These are phyloP conservation scores for Xylaria curta DNA, from an alignment of 495 filamentous ascomycete species.

Conservation along the genomic window DNA sequence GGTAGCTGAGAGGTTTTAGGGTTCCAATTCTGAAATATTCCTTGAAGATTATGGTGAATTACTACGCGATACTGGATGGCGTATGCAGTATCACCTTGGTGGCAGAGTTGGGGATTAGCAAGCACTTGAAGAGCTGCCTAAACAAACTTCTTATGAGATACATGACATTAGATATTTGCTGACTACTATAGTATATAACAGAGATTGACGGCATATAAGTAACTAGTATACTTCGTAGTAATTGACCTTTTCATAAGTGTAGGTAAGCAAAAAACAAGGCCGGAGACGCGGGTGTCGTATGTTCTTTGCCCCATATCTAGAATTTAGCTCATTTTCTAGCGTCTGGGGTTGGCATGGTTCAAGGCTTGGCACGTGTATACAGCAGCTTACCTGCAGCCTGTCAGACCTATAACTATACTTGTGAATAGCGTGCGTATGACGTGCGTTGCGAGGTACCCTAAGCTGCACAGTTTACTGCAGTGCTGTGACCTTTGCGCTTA, in stretches of 20 bases:
- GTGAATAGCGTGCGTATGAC: not conserved
- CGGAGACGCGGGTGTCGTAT: not conserved
- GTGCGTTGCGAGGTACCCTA: not conserved
- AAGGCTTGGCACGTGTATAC: constrained; percentile 3
- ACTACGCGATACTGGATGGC: not conserved
- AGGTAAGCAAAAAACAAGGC: too few species aligned
- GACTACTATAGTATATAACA: not conserved
- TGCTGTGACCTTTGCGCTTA: not conserved
- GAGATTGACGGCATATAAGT: not conserved
- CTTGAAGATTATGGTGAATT: not conserved
- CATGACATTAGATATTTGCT: not conserved
- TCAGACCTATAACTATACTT: not conserved
- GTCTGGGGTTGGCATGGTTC: constrained; percentile 15
- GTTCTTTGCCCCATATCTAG: constrained; percentile 8
- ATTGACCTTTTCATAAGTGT: too few species aligned
- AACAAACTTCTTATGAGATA: too few species aligned
- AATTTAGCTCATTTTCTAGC: constrained; percentile 3
- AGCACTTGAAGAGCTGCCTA: too few species aligned
- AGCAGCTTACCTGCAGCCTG: too few species aligned
- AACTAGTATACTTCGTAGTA: too few species aligned
- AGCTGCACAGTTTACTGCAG: not conserved
- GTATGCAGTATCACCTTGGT: not conserved
- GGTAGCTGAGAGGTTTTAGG: not conserved
- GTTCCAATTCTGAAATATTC: not conserved
- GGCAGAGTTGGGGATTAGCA: not conserved